Evolutionary conservation across 371 early-diverging fungal species (phyloP).

Genomic region (Furculomyces boomerangus): DNA sequence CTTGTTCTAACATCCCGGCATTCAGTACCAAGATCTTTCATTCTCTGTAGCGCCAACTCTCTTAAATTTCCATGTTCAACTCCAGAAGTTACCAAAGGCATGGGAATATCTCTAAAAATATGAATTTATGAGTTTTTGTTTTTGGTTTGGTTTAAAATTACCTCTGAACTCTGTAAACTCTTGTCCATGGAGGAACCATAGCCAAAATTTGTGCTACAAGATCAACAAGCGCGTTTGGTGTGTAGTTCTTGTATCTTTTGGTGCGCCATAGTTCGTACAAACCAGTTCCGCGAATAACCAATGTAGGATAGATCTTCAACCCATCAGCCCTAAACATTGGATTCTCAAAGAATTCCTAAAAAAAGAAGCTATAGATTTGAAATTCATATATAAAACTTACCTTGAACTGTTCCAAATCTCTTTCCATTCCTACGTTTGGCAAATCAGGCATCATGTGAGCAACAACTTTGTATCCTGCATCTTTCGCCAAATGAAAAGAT

Average conservation of each 20-base stretch:
- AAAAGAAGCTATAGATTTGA: background rate
- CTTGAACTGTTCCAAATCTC: conserved; percentile 98
- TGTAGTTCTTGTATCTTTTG: conserved; percentile 95
- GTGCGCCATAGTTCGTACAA: conserved; percentile 99
- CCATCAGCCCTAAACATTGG: conserved; percentile 99
- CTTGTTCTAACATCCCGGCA: conserved; percentile 99
- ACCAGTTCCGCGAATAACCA: conserved; percentile 99
- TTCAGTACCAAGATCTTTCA: conserved; percentile 93
- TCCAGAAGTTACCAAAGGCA: conserved; percentile 99
- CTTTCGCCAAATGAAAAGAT: conserved; percentile 95
- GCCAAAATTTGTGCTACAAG: conserved; percentile 93
- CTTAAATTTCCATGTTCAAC: conserved; percentile 99
- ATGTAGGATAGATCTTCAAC: conserved; percentile 97
- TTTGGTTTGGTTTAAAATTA: background rate
- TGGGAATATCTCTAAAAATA: conserved; percentile 92
- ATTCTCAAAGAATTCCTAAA: conserved; percentile 93
- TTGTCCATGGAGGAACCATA: conserved; percentile 99
- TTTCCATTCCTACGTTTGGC: conserved; percentile 99
- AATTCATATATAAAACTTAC: background rate
- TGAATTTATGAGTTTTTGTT: conserved; percentile 3
- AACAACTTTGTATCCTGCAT: conserved; percentile 99
- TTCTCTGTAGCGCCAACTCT: conserved; percentile 91
- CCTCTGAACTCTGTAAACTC: conserved; percentile 97
- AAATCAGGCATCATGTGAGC: conserved; percentile 99
- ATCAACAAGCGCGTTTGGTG: conserved; percentile 96